Percentiles rank a stretch among this genome's conserved stretches.
Conservation (phyloP, 139 green algal genomes). For the Choricystis sp. region DNA sequence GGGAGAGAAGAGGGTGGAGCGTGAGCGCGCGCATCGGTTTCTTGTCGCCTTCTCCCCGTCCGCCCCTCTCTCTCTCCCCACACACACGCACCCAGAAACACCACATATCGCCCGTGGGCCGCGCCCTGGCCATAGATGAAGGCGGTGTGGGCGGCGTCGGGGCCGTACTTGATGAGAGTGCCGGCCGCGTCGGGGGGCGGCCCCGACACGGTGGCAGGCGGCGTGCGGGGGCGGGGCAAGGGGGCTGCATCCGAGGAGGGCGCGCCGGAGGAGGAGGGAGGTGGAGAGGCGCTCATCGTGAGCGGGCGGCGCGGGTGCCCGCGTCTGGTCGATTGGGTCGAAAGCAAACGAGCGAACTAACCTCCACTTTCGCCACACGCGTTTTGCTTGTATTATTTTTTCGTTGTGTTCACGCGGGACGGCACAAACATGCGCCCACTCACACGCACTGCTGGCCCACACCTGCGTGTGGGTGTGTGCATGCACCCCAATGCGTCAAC, state of each 20-base stretch:
- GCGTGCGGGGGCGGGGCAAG: not conserved
- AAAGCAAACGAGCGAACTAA: too few relatives aligned
- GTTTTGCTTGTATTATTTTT: too few relatives aligned
- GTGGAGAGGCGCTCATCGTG: not conserved
- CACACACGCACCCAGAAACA: not conserved
- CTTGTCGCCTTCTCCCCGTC: not conserved
- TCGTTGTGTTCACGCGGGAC: too few relatives aligned
- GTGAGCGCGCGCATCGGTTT: not conserved
- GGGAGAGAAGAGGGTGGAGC: slow-evolving; percentile 27
- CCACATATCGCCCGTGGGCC: not conserved
- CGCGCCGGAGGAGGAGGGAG: not conserved
- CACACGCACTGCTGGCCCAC: too few relatives aligned
- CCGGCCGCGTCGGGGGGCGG: slow-evolving; percentile 12
- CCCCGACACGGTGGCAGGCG: too few relatives aligned
- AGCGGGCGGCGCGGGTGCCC: not conserved
- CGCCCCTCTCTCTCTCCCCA: not conserved
- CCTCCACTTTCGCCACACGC: too few relatives aligned
- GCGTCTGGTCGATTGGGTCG: not conserved
- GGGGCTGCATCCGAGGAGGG: not conserved
- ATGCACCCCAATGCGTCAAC: too few relatives aligned
- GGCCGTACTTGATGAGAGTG: slow-evolving; percentile 28
- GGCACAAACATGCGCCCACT: too few relatives aligned
- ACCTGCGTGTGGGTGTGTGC: too few relatives aligned
- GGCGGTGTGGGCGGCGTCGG: slow-evolving; percentile 1
- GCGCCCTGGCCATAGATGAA: not conserved